These are phyloP conservation scores for Pseudogymnoascus sp. DNA, from an alignment of 2,329 filamentous ascomycete species.

Conservation along the genomic window DNA sequence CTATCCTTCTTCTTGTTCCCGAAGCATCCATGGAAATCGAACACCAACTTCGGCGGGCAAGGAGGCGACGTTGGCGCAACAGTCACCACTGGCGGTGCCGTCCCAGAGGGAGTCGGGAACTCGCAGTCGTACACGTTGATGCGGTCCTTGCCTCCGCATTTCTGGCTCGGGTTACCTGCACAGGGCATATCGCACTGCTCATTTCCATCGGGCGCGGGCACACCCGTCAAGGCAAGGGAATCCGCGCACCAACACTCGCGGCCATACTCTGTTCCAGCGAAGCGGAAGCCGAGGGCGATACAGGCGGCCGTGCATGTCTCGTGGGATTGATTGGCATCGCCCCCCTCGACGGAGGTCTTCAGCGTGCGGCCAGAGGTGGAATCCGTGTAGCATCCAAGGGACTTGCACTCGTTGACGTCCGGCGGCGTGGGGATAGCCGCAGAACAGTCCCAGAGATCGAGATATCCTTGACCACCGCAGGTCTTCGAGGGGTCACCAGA, in stretches of 20 bases:
- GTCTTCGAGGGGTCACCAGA: constrained; percentile 12
- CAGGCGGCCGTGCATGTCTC: background rate
- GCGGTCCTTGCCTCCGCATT: constrained; percentile 13
- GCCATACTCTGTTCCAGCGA: background rate
- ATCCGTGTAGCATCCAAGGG: constrained; percentile 4
- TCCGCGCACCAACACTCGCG: background rate
- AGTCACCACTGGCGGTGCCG: background rate
- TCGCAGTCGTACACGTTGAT: constrained; percentile 11
- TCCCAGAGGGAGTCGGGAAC: background rate
- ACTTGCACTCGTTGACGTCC: background rate
- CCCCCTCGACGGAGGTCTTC: background rate
- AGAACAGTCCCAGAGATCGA: constrained; percentile 11
- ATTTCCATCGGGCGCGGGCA: constrained; percentile 14
- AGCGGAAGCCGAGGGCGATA: background rate
- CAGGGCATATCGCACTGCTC: constrained; percentile 15
- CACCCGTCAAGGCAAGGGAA: constrained; percentile 9
- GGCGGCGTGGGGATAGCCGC: background rate
- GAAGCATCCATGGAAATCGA: background rate
- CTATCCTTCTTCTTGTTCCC: background rate
- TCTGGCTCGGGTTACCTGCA: constrained; percentile 12
- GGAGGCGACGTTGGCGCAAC: background rate
- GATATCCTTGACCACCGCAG: constrained; percentile 14
- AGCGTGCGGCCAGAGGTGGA: background rate
- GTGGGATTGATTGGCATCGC: background rate
- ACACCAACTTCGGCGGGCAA: background rate